Evolutionary conservation across 1,284 basidiomycete species (phyloP).

Genomic region (Retiboletus flavoniger): DNA sequence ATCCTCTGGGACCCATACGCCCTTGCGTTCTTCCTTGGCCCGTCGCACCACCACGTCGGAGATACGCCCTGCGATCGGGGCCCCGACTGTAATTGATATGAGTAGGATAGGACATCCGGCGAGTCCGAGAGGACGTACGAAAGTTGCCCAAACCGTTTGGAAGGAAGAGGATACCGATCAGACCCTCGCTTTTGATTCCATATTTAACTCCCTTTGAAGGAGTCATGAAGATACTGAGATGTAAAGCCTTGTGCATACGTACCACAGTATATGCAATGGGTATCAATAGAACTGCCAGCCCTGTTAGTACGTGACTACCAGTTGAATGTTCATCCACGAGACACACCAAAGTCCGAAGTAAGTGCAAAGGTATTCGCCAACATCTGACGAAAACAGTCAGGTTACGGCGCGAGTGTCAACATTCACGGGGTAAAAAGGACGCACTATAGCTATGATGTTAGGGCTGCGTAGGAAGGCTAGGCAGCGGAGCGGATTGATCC

Average conservation of each 20-base stretch:
- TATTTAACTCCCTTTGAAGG: conserved; percentile 51
- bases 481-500: conserved; percentile 60
- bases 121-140: conserved; percentile 34
- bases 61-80: conserved; percentile 49
- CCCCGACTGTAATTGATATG: conserved; percentile 41
- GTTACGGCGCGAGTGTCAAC: neutral
- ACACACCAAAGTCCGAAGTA: conserved; percentile 47
- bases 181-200: conserved; percentile 54
- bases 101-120: neutral
- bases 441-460: conserved; percentile 54
- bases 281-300: conserved; percentile 36
- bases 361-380: conserved; percentile 40
- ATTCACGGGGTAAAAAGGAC: conserved; percentile 25
- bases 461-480: conserved; percentile 56
- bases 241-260: conserved; percentile 7
- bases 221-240: conserved; percentile 1
- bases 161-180: conserved; percentile 62
- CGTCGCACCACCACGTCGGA: conserved; percentile 50
- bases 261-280: conserved; percentile 37
- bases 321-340: neutral
- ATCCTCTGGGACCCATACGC: conserved; percentile 58
- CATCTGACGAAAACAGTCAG: conserved; percentile 34
- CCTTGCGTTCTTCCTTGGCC: conserved; percentile 50
- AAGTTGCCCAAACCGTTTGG: conserved; percentile 62
- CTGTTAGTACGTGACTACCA: neutral